Evolutionary conservation across 2,329 filamentous ascomycete species (phyloP).

Genomic region (Cladosporium sp.): DNA sequence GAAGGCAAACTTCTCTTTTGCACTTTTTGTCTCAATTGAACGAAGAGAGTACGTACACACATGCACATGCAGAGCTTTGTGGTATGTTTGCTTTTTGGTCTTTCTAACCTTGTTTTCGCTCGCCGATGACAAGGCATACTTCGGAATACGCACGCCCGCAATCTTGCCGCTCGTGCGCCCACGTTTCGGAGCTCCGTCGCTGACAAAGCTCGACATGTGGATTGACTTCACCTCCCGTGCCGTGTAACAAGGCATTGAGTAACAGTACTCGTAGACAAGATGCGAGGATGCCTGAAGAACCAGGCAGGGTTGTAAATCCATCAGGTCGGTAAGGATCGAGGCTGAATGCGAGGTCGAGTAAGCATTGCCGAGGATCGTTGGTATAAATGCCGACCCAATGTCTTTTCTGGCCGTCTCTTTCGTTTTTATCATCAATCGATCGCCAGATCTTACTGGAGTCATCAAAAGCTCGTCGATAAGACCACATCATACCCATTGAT

Average conservation of each 20-base stretch:
- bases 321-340: not conserved
- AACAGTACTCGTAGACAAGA: not conserved
- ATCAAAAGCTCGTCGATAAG: not conserved
- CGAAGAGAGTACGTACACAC: too few species aligned
- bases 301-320: conserved; percentile 7
- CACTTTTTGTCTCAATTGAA: not conserved
- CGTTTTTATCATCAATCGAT: not conserved
- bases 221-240: not conserved
- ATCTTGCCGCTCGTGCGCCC: too few species aligned
- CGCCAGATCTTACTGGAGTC: not conserved
- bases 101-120: not conserved
- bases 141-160: too few species aligned
- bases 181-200: too few species aligned
- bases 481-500: not conserved
- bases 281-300: not conserved
- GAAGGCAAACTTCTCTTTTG: conserved; percentile 4
- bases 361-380: not conserved
- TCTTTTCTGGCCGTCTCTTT: not conserved
- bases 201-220: not conserved
- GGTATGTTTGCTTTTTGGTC: not conserved
- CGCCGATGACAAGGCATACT: not conserved
- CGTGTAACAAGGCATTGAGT: not conserved
- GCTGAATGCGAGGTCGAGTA: not conserved
- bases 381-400: not conserved
- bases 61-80: too few species aligned